A percentile compares a stretch with the other conserved stretches of the same genome.
These are phyloP conservation scores for Hymenoscyphus fraxineus DNA, from an alignment of 2,329 filamentous ascomycete genomes.

Conservation along the genomic window DNA sequence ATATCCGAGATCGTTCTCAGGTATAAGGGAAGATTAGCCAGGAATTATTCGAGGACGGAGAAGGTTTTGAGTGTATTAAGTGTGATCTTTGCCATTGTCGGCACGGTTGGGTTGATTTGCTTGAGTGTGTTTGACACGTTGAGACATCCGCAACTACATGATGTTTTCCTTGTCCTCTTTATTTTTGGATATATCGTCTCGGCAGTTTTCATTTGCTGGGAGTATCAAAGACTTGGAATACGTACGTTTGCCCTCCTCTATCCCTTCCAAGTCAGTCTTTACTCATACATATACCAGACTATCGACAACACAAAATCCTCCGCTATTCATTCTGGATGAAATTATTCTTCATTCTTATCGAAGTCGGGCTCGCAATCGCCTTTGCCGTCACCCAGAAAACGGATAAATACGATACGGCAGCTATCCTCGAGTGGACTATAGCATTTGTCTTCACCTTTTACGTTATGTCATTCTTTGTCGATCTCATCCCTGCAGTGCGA, in stretches of 20 bases:
- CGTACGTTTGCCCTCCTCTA: constrained; percentile 42
- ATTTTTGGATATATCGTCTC: constrained; percentile 81
- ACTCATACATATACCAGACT: constrained; percentile 44
- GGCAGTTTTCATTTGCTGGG: constrained; percentile 83
- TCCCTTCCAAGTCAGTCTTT: not conserved
- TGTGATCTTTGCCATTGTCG: constrained; percentile 67
- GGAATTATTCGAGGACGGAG: constrained; percentile 62
- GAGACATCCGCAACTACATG: constrained; percentile 63
- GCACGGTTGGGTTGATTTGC: constrained; percentile 75
- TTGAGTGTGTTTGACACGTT: constrained; percentile 82
- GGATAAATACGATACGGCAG: constrained; percentile 59
- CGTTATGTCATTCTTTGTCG: constrained; percentile 79
- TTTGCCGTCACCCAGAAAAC: constrained; percentile 60
- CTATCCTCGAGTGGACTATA: constrained; percentile 75
- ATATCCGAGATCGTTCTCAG: constrained; percentile 79
- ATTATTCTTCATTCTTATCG: constrained; percentile 75
- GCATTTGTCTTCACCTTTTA: constrained; percentile 86
- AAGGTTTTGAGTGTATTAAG: constrained; percentile 59
- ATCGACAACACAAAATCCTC: constrained; percentile 71
- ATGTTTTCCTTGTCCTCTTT: constrained; percentile 76
- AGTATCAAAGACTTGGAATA: constrained; percentile 81
- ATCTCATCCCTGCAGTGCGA: constrained; percentile 68
- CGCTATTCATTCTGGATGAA: constrained; percentile 84
- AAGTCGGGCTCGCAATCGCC: constrained; percentile 67
- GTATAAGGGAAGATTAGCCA: constrained; percentile 72